phyloP scores from a whole-genome alignment of 805 yeast species.

The Zygosaccharomyces bailii region DNA sequence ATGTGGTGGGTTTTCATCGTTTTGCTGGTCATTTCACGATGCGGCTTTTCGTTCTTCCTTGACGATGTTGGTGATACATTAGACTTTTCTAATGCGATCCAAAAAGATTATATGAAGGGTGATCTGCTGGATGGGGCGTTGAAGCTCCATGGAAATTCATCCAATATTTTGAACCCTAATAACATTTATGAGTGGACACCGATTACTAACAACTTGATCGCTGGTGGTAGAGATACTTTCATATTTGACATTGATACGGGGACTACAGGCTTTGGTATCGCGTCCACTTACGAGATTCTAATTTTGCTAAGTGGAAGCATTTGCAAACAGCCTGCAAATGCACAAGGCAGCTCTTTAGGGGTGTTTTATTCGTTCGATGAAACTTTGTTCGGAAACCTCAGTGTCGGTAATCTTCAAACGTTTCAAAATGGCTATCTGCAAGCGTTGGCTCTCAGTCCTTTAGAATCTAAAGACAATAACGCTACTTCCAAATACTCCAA shows the following conservation, averaged over 20 bases:
- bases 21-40: constrained; percentile 4
- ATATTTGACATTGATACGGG: constrained; percentile 24
- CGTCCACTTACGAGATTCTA: constrained; percentile 24
- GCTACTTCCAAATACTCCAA: constrained; percentile 23
- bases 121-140: neutral
- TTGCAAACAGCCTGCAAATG: constrained; percentile 28
- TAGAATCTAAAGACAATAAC: constrained; percentile 7
- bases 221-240: constrained; percentile 26
- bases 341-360: constrained; percentile 19
- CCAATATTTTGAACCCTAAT: constrained; percentile 25
- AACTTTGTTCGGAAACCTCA: constrained; percentile 17
- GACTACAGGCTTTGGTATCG: constrained; percentile 14
- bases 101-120: neutral
- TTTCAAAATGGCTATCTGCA: constrained; percentile 33
- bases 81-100: neutral
- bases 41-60: neutral
- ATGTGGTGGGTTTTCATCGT: constrained; percentile 5
- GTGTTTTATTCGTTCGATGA: constrained; percentile 32
- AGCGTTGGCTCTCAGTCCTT: constrained; percentile 30
- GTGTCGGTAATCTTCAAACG: constrained; percentile 14
- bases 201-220: constrained; percentile 28
- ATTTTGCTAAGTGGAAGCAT: constrained; percentile 38
- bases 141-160: neutral
- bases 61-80: constrained; percentile 1
- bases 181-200: constrained; percentile 35